Conservation (phyloP, 805 yeast genomes). For the Nakazawaea sp. region DNA sequence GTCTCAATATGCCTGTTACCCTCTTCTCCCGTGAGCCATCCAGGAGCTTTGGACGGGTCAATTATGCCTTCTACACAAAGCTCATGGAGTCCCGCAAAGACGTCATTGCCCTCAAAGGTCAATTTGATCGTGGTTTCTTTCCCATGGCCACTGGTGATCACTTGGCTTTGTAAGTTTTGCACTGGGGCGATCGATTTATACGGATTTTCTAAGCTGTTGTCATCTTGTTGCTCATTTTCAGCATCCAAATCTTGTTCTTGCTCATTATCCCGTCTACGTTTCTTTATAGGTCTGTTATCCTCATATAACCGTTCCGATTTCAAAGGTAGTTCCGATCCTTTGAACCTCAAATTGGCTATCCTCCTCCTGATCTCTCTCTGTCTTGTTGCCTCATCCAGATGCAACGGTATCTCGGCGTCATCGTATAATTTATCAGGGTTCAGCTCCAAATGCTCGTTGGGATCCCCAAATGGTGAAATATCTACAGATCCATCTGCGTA, state of each 20-base stretch:
- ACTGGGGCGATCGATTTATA: constrained; percentile 54
- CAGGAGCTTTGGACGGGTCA: constrained; percentile 54
- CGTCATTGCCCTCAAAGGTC: constrained; percentile 57
- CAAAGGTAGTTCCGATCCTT: constrained; percentile 39
- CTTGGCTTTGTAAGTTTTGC: constrained; percentile 38
- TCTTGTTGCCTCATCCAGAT: constrained; percentile 12
- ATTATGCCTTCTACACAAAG: constrained; percentile 42
- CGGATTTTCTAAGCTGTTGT: constrained; percentile 19
- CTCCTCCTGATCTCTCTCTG: constrained; percentile 22
- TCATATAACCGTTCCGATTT: constrained; percentile 32
- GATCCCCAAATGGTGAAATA: constrained; percentile 49
- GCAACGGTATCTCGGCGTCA: constrained; percentile 15
- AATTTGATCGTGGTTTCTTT: constrained; percentile 15
- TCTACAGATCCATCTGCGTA: constrained; percentile 68
- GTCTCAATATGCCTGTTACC: constrained; percentile 24
- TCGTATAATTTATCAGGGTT: constrained; percentile 12
- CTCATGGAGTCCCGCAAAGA: constrained; percentile 75
- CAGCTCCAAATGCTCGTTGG: constrained; percentile 33
- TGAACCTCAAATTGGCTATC: constrained; percentile 53
- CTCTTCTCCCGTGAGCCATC: constrained; percentile 77
- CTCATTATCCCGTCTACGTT: constrained; percentile 15
- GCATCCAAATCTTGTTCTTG: constrained; percentile 17
- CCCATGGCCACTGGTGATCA: constrained; percentile 16
- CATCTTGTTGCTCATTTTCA: constrained; percentile 7
- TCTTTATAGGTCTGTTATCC: constrained; percentile 22